Conservation (phyloP, 1,284 basidiomycete species). For the Porogramme epimiltina region DNA sequence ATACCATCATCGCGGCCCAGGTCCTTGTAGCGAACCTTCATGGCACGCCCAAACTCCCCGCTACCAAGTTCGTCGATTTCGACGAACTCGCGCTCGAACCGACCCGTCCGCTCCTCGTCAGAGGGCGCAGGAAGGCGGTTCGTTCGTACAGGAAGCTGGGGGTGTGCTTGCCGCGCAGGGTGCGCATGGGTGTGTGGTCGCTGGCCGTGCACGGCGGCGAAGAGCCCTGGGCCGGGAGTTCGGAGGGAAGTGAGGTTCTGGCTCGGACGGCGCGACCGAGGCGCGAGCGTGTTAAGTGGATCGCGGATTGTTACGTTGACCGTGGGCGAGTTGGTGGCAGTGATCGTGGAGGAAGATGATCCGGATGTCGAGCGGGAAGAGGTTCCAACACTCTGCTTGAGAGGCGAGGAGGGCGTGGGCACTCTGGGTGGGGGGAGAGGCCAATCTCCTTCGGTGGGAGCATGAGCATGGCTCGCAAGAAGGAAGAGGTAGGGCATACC, state of each 20-base stretch:
- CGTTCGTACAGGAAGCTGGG: slow-evolving; percentile 11
- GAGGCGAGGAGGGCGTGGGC: slow-evolving; percentile 44
- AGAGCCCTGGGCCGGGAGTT: slow-evolving; percentile 14
- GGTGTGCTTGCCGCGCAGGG: slow-evolving; percentile 23
- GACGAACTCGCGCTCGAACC: slow-evolving; percentile 80
- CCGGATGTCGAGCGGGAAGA: slow-evolving; percentile 55
- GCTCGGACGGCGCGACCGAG: slow-evolving; percentile 18
- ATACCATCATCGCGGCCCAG: slow-evolving; percentile 40
- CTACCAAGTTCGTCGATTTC: slow-evolving; percentile 85
- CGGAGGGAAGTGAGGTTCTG: slow-evolving; percentile 16
- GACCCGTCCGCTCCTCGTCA: slow-evolving; percentile 52
- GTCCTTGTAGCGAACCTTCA: slow-evolving; percentile 82
- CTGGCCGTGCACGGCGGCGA: slow-evolving; percentile 11
- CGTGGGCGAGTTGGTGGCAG: slow-evolving; percentile 29
- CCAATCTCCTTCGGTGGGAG: slow-evolving; percentile 44
- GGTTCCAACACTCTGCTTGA: slow-evolving; percentile 41
- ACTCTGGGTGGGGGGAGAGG: slow-evolving; percentile 47
- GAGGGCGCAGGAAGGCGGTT: slow-evolving; percentile 26
- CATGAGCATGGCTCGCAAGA: not conserved
- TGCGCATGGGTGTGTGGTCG: slow-evolving; percentile 28
- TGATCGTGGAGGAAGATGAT: slow-evolving; percentile 43
- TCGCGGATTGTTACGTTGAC: slow-evolving; percentile 29
- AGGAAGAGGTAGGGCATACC: slow-evolving; percentile 28
- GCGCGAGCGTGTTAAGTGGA: slow-evolving; percentile 9
- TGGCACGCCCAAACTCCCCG: slow-evolving; percentile 94